A percentile compares a stretch with the other conserved stretches of the same genome.
These are phyloP conservation scores for Urochloa ruziziensis DNA, from an alignment of 176 grass and related monocot genomes.

Conservation along the genomic window DNA sequence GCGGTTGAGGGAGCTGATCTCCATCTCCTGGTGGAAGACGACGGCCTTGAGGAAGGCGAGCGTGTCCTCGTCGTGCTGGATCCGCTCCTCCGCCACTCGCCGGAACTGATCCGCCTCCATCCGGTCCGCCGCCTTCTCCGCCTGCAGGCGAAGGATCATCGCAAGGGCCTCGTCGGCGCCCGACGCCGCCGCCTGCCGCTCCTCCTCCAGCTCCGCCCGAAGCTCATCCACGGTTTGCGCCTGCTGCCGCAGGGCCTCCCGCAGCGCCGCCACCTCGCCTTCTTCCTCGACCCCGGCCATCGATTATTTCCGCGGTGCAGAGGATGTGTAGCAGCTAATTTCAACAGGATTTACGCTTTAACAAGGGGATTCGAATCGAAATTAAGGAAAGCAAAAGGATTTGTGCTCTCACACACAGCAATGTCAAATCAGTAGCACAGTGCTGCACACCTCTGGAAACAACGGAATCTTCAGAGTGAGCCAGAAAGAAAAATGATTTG, in stretches of 20 bases:
- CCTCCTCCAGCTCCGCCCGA: conserved; percentile 68
- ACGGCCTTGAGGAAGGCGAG: conserved; percentile 66
- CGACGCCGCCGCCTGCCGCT: conserved; percentile 66
- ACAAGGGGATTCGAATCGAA: neutral
- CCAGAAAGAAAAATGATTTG: neutral
- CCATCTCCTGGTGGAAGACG: conserved; percentile 75
- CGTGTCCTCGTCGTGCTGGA: conserved; percentile 69
- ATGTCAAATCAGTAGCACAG: neutral
- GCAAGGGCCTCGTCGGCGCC: conserved; percentile 70
- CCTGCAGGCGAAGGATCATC: conserved; percentile 85
- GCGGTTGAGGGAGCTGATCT: conserved; percentile 69
- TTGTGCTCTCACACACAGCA: neutral
- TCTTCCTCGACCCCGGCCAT: conserved; percentile 42
- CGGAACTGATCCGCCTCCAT: conserved; percentile 75
- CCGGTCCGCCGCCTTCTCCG: conserved; percentile 69
- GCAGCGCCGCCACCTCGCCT: conserved; percentile 59
- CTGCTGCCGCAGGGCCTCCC: conserved; percentile 58
- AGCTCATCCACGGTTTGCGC: conserved; percentile 49
- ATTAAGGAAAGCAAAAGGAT: neutral
- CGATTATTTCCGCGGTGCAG: neutral
- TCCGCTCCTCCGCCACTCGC: conserved; percentile 48
- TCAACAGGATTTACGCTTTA: neutral
- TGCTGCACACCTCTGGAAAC: neutral
- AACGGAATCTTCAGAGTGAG: conserved; percentile 2
- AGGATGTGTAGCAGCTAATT: neutral